Percentiles rank a stretch among this genome's conserved stretches.
Evolutionary conservation across 2,329 filamentous ascomycete genomes (phyloP).

Genomic region (Daldinia eschscholtzii): DNA sequence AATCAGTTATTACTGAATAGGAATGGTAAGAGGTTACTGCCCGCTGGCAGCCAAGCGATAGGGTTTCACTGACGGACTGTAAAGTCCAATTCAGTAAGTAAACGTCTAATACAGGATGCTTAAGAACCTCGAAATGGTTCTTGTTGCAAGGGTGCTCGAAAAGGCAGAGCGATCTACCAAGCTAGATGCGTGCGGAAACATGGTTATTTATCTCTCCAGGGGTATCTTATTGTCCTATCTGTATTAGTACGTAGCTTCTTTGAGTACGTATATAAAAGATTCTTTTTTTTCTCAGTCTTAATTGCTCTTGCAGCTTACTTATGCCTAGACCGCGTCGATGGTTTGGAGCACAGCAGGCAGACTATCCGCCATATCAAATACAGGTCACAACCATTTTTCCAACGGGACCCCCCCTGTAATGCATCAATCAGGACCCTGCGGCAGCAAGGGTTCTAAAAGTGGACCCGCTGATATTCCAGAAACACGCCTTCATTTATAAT

Average conservation of each 20-base stretch:
- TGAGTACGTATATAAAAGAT: background rate
- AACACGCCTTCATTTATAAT: slow-evolving; percentile 36
- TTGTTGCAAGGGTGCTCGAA: slow-evolving; percentile 37
- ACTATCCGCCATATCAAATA: slow-evolving; percentile 9
- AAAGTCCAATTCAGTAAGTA: slow-evolving; percentile 43
- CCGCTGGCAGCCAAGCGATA: slow-evolving; percentile 52
- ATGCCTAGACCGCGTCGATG: background rate
- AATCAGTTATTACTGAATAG: slow-evolving; percentile 7
- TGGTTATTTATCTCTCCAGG: slow-evolving; percentile 43
- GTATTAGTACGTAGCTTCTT: background rate
- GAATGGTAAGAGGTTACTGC: slow-evolving; percentile 38
- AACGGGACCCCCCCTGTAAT: slow-evolving; percentile 30
- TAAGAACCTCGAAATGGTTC: slow-evolving; percentile 28
- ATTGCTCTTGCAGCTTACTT: background rate
- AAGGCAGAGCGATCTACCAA: slow-evolving; percentile 41
- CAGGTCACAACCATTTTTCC: slow-evolving; percentile 10
- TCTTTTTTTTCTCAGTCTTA: background rate
- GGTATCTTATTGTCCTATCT: background rate
- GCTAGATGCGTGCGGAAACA: slow-evolving; percentile 41
- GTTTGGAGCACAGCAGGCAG: background rate
- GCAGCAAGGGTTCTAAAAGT: slow-evolving; percentile 29
- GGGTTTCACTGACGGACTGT: slow-evolving; percentile 39
- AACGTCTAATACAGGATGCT: slow-evolving; percentile 24
- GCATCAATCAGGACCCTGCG: slow-evolving; percentile 32
- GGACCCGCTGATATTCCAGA: slow-evolving; percentile 31